Evolutionary conservation across 2,329 filamentous ascomycete genomes (phyloP), one percentile per base, ranked within the genome.

Genomic region (Colletotrichum sp.): DNA sequence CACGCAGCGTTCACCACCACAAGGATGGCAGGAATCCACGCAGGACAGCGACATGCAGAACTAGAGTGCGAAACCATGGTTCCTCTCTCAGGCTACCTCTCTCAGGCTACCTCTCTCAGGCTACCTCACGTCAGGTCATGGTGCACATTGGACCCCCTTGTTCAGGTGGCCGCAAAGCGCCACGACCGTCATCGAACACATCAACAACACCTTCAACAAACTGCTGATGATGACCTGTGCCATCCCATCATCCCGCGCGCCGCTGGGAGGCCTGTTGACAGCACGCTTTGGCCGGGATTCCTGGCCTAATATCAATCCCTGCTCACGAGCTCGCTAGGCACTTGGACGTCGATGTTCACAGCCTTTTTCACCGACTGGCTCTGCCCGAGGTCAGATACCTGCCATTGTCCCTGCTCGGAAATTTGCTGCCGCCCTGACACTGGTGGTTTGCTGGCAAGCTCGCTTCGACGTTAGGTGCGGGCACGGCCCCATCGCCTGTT

Each of bases 301-400:
- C 64, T 52, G 66, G 73, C 18, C 59, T 68, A 59, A 73, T 65
- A 64, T 76, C 55, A 64, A 76, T 59, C 73, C 70, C 63, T 59
- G 63, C 44, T 26, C 12, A 24, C 30, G 44, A 57, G 63, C 13
- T 64, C 70, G 70, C 64, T 36, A 39, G 44, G 28, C 63, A 28
- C 69, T 49, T 52, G 18, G 28, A 32, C 60, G 32, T 60, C 24
- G 34, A 72, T 59, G 44, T 63, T 67, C 52, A 52, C 63, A 72
- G 30, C 52, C 59, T 60, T 57, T 57, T 68, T 55, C 44, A 76
- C 57, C 55, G 63, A 76, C 63, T 68, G 55, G 73, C 44, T 55
- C 30, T 75, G 21, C 21, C 49, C 21, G 62, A 28, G 52, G 28
- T 24, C n/a, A 36, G 64, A 28, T 49, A 34, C 39, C 34, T 68